Base-by-base conservation (phyloP, 2,329 filamentous ascomycete species). In the Colletotrichum sojae region DNA sequence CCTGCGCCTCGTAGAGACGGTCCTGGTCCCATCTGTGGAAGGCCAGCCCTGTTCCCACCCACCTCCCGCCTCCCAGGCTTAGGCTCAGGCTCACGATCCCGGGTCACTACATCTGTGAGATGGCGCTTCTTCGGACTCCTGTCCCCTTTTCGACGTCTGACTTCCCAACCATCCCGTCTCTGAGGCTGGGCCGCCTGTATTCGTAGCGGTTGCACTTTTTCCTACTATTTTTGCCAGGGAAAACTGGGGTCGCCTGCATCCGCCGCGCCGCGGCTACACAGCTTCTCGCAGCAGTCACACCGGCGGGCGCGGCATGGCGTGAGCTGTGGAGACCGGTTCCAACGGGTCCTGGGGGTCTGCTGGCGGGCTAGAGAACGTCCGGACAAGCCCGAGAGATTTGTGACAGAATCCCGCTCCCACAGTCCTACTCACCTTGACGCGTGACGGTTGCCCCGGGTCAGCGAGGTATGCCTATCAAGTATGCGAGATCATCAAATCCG, bases 231-330 rank as follows among this genome's bases (percentile, higher is more conserved):
- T 20, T 48, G 4, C 13, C 31, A 36, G 31, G 16, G 13, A 15
- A 15, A n/a, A 16, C 40, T 13, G 16, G 40, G 40, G 40, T 43
- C 5, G 16, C 18, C 6, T 63, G 51, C 58, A 52, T 36, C 48
- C 61, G 54, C 43, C 20, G 62, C 20, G 62, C 48, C 53, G 54
- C 55, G 48, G 65, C 53, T 59, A 49, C 31, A 36, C 40, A 65
- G 40, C 61, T 54, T 27, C 54, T 69, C 55, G 43, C 46, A 46
- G 45, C 49, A 18, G 67, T 69, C 62, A 67, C 67, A 67, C 57
- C 52, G 56, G 67, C 46, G 56, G 18, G 67, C 56, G 56, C 39
- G 51, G 67, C 63, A 69, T 62, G 56, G 63, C 63, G 67, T 67
- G 63, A 69, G 56, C 39, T 54, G 57, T 63, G 67, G 66, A 59